phyloP scores from a whole-genome alignment of 2,329 filamentous ascomycete genomes.

The Verticillium klebahnii region DNA sequence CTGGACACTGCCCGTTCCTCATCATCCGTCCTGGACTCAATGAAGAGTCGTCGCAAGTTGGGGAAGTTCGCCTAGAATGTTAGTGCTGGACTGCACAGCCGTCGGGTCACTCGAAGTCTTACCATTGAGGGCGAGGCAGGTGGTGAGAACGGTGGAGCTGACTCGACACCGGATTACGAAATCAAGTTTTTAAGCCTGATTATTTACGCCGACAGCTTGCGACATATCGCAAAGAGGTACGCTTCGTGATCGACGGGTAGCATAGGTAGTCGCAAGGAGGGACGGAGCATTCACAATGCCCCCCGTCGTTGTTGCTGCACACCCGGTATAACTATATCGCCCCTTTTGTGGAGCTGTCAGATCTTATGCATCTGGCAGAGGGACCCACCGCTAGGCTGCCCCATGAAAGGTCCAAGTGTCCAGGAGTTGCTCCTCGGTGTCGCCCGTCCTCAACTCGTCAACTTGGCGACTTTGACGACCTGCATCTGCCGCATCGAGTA shows the following conservation, averaged over 20 bases:
- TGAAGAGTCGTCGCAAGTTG: conserved; percentile 92
- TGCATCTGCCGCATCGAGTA: not conserved
- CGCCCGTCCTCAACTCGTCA: not conserved
- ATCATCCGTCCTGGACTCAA: conserved; percentile 85
- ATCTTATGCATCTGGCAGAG: not conserved
- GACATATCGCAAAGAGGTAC: too few species aligned
- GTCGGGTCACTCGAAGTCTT: not conserved
- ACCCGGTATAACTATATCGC: not conserved
- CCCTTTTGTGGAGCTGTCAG: not conserved
- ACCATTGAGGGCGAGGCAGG: too few species aligned
- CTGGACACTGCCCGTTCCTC: conserved; percentile 94
- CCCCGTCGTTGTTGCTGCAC: not conserved
- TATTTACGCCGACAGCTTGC: too few species aligned
- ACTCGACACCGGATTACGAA: too few species aligned
- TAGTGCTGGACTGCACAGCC: not conserved
- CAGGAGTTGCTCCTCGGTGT: not conserved
- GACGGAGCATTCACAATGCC: too few species aligned
- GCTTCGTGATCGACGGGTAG: too few species aligned
- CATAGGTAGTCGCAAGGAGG: too few species aligned
- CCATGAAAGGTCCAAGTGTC: conserved; percentile 3
- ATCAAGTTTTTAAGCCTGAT: too few species aligned
- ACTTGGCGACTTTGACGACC: conserved; percentile 1
- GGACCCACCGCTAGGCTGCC: not conserved
- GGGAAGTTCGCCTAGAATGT: conserved; percentile 70
- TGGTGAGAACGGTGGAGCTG: too few species aligned